Conservation (phyloP, 345 rosid genomes). For the Gossypium herbaceum region DNA sequence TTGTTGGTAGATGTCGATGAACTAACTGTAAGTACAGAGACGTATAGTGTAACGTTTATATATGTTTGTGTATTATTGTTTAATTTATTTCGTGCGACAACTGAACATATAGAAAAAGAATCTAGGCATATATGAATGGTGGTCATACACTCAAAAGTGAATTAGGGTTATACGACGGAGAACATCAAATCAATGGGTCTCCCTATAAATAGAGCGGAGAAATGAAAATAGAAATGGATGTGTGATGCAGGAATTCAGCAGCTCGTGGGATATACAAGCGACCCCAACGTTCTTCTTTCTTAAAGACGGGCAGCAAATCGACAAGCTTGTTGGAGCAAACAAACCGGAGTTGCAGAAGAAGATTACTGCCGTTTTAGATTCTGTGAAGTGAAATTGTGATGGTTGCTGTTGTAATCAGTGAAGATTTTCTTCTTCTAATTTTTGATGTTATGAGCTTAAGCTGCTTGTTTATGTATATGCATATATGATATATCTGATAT, state of each 20-base stretch:
- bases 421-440: not conserved
- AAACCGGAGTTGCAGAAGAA: slow-evolving; percentile 77
- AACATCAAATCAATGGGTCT: not conserved
- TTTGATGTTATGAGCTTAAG: not conserved
- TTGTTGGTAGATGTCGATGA: slow-evolving; percentile 78
- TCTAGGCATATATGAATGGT: not conserved
- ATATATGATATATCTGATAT: not conserved
- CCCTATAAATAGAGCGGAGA: not conserved
- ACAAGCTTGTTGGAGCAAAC: slow-evolving; percentile 87
- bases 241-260: slow-evolving; percentile 67
- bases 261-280: slow-evolving; percentile 82
- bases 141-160: not conserved
- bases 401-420: not conserved
- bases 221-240: not conserved
- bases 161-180: not conserved
- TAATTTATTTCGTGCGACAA: not conserved
- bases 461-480: not conserved
- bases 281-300: slow-evolving; percentile 90
- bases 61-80: not conserved
- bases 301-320: slow-evolving; percentile 68
- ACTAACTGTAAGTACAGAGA: slow-evolving; percentile 50
- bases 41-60: not conserved
- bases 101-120: too few relatives aligned
- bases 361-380: slow-evolving; percentile 44
- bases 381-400: slow-evolving; percentile 11